A percentile compares a stretch with the other conserved stretches of the same genome.
Evolutionary conservation across 2,329 filamentous ascomycete genomes (phyloP).

Genomic region (Botrytis fabae): DNA sequence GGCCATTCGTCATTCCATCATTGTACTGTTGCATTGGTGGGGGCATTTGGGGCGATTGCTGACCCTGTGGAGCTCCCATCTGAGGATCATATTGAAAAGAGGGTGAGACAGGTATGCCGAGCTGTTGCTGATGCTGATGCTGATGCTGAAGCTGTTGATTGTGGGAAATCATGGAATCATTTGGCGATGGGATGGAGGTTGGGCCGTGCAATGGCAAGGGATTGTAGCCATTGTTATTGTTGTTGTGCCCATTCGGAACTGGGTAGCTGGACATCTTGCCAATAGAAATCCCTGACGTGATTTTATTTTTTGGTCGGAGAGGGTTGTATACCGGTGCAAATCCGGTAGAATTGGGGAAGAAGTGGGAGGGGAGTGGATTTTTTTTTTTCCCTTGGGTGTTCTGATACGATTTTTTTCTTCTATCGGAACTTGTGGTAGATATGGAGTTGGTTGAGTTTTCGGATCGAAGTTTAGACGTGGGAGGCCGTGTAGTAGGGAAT

Average conservation of each 20-base stretch:
- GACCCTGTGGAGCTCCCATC: conserved; percentile 24
- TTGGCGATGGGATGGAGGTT: conserved; percentile 21
- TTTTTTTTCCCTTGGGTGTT: background rate
- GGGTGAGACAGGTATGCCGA: conserved; percentile 16
- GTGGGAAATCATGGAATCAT: conserved; percentile 21
- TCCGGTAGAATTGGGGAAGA: conserved; percentile 19
- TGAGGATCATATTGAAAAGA: conserved; percentile 25
- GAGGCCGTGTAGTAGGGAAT: background rate
- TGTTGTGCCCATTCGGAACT: conserved; percentile 17
- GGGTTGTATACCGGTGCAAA: conserved; percentile 21
- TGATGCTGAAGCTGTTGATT: conserved; percentile 24
- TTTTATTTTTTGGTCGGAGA: background rate
- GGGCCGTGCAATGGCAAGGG: conserved; percentile 20
- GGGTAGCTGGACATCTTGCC: conserved; percentile 25
- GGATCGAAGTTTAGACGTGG: conserved; percentile 6
- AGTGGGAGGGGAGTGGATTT: conserved; percentile 1
- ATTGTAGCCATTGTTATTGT: conserved; percentile 21
- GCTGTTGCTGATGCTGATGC: conserved; percentile 24
- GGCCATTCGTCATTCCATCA: conserved; percentile 29
- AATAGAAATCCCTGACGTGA: conserved; percentile 4
- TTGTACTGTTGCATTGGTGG: conserved; percentile 26
- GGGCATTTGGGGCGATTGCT: conserved; percentile 26
- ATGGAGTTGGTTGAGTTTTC: conserved; percentile 4
- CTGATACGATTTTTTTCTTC: background rate
- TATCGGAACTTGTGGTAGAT: background rate